Percentiles rank a stretch among this genome's conserved stretches.
These are phyloP conservation scores for Boletellus ananas DNA, from an alignment of 768 basidiomycete genomes.

Conservation along the genomic window DNA sequence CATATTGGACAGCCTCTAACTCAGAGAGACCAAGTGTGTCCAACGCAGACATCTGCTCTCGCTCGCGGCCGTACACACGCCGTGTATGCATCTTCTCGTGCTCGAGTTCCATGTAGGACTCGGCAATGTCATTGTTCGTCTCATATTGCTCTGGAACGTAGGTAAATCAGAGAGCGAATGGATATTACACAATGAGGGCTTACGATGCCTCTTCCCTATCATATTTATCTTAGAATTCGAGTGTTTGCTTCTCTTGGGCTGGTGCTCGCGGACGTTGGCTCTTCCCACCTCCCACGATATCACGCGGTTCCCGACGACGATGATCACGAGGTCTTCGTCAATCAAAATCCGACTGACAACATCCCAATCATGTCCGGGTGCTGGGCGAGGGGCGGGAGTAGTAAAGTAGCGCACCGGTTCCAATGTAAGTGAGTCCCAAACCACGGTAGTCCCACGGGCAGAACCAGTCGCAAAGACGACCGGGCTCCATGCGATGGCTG, in stretches of 20 bases:
- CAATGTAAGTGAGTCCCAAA: conserved; percentile 68
- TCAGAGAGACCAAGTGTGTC: conserved; percentile 70
- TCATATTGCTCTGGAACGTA: conserved; percentile 55
- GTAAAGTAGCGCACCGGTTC: conserved; percentile 52
- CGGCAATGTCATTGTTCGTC: conserved; percentile 56
- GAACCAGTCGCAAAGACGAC: conserved; percentile 65
- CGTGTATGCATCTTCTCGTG: conserved; percentile 42
- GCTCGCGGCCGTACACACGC: conserved; percentile 43
- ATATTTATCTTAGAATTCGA: conserved; percentile 24
- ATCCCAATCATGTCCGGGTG: conserved; percentile 36
- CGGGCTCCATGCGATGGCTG: conserved; percentile 59
- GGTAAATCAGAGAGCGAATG: background rate
- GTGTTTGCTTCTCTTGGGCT: conserved; percentile 34
- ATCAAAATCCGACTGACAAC: conserved; percentile 57
- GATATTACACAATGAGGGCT: conserved; percentile 15
- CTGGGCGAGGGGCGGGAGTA: conserved; percentile 39
- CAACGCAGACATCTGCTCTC: conserved; percentile 55
- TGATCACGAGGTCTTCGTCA: conserved; percentile 51
- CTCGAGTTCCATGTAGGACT: conserved; percentile 51
- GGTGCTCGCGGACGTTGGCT: conserved; percentile 28
- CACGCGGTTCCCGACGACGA: conserved; percentile 56
- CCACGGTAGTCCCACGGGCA: conserved; percentile 49
- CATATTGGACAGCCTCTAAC: conserved; percentile 71
- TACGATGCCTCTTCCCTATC: conserved; percentile 46
- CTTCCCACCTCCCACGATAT: conserved; percentile 66